A percentile compares a stretch with the other conserved stretches of the same genome.
phyloP scores from a whole-genome alignment of 1,284 basidiomycete species.

The Neolentinus lepideus region DNA sequence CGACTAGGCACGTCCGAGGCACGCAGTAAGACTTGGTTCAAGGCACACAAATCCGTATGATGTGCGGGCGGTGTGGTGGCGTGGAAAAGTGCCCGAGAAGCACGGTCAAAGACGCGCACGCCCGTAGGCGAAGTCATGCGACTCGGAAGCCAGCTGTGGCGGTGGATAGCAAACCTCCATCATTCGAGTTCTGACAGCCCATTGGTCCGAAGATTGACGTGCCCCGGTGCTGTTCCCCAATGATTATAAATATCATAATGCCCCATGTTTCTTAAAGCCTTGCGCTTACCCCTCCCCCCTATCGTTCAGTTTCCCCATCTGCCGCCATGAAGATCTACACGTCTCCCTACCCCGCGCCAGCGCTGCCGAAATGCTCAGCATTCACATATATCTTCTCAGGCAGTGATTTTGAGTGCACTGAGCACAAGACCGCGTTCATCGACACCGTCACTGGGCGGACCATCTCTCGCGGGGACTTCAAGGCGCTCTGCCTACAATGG shows the following conservation, averaged over 20 bases:
- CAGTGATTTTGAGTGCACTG: neutral
- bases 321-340: conserved; percentile 17
- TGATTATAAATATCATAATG: neutral
- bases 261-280: neutral
- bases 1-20: too few relatives aligned
- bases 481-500: conserved; percentile 3
- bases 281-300: neutral
- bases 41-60: too few relatives aligned
- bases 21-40: too few relatives aligned
- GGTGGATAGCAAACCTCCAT: too few relatives aligned
- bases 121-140: too few relatives aligned
- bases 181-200: too few relatives aligned
- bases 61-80: too few relatives aligned
- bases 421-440: conserved; percentile 8
- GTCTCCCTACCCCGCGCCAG: conserved; percentile 19
- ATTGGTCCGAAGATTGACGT: too few relatives aligned
- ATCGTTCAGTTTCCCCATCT: neutral
- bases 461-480: conserved; percentile 8
- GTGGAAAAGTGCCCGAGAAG: too few relatives aligned
- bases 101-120: too few relatives aligned
- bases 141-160: too few relatives aligned
- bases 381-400: conserved; percentile 43
- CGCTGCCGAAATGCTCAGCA: conserved; percentile 32
- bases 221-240: too few relatives aligned
- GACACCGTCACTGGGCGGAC: conserved; percentile 10